Conservation (phyloP, 257 asterid genomes). For the Nicotiana noctiflora region DNA sequence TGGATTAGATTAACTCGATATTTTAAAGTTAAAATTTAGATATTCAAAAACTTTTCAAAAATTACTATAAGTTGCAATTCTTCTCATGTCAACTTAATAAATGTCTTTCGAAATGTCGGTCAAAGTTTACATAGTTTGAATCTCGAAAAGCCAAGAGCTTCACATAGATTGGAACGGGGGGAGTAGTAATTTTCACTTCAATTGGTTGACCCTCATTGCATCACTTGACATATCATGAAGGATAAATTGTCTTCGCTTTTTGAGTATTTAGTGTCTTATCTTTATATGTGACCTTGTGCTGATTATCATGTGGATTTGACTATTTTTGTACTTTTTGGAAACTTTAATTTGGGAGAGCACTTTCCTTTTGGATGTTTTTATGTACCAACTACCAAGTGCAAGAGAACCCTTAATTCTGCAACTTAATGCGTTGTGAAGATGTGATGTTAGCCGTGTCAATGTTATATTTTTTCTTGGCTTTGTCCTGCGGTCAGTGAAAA, state of each 20-base stretch:
- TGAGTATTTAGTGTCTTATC: background rate
- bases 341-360: background rate
- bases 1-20: too few species aligned
- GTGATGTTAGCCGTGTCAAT: background rate
- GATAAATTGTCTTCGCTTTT: background rate
- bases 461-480: background rate
- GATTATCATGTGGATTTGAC: background rate
- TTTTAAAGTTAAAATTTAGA: too few species aligned
- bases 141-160: too few species aligned
- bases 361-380: background rate
- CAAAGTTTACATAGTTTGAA: too few species aligned
- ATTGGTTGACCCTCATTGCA: background rate
- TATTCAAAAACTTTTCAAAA: too few species aligned
- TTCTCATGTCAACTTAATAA: too few species aligned
- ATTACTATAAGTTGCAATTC: too few species aligned
- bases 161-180: too few species aligned
- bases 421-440: background rate
- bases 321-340: background rate
- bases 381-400: background rate
- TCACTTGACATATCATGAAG: background rate
- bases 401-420: background rate
- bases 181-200: too few species aligned
- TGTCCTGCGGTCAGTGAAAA: background rate
- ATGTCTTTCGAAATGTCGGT: rapidly evolving
- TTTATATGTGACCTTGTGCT: background rate